Base-by-base conservation (phyloP, 345 rosid species). In the Eucalyptus paniculata region DNA sequence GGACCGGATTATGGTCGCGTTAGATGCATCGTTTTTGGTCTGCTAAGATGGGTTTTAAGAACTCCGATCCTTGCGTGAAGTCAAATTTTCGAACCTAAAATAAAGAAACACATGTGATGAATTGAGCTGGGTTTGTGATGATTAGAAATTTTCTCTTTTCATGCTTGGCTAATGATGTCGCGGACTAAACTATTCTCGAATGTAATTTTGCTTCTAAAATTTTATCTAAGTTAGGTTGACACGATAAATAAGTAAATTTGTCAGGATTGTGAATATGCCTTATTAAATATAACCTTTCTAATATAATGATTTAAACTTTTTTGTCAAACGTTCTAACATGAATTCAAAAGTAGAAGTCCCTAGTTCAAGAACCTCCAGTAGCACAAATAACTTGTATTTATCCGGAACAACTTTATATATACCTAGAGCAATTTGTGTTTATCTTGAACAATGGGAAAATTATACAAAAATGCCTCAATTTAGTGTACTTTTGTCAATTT, bases 351-450 rank as follows among this genome's bases (percentile, higher is more conserved):
- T 5, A 67, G 45, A 72, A 37, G 14, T 72, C 26, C 13, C 45
- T 0, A 3, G 82, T 10, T 34, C 26, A 11, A 72, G 44, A 77
- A 21, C 1, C 9, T 77, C 1, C 0, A 0, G 0, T 12, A 21
- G 47, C 85, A 77, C 1, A 30, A 5, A 72, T 1, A 10, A 23
- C 30, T 77, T 40, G 1, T 77, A 0, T 40, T 77, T 77, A 5
- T 34, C 14, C 0, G 1, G 14, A 9, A 3, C 81, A 67, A 32
- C 23, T 50, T n/a, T 67, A 62, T 30, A 13, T 14, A 32, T 8
- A 5, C 44, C 81, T 18, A 32, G 9, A 32, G 23, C 44, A 40
- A 6, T 1, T 21, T 37, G 28, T 13, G 47, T 19, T 77, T 21
- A 77, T 77, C 16, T 2, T 21, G 47, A 40, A 77, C 5, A n/a